Conservation (phyloP, 2,329 filamentous ascomycete species). For the Helicocarpus griseus region DNA sequence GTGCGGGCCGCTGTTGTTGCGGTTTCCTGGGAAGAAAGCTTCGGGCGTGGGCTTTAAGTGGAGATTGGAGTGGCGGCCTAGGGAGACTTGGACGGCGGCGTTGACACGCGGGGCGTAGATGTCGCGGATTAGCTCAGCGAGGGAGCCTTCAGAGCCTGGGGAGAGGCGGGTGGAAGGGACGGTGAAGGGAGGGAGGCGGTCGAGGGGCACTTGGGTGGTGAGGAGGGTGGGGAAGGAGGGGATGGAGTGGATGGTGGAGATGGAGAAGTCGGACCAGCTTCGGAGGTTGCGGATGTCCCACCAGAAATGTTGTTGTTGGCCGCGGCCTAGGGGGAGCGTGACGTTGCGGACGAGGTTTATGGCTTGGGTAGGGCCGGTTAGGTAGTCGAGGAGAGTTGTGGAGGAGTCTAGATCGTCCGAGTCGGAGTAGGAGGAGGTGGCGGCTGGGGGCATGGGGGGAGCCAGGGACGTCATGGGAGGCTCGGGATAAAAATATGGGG, state of each 20-base stretch:
- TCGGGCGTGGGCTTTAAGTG: conserved; percentile 33
- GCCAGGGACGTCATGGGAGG: background rate
- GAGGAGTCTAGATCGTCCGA: conserved; percentile 24
- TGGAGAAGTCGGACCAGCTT: conserved; percentile 71
- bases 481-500: conserved; percentile 18
- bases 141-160: conserved; percentile 67
- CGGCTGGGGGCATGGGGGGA: conserved; percentile 14
- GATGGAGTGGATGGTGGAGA: conserved; percentile 60
- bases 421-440: conserved; percentile 1
- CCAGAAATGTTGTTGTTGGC: conserved; percentile 78
- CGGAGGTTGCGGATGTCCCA: conserved; percentile 88
- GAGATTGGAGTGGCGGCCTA: conserved; percentile 51
- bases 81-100: conserved; percentile 67
- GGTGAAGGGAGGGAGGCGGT: conserved; percentile 27
- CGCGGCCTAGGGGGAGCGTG: conserved; percentile 56
- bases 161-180: conserved; percentile 45
- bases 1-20: conserved; percentile 38
- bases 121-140: conserved; percentile 64
- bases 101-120: conserved; percentile 85
- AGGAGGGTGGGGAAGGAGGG: conserved; percentile 65
- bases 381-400: conserved; percentile 67
- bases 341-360: conserved; percentile 73
- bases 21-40: conserved; percentile 25
- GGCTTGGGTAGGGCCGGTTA: conserved; percentile 70
- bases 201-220: conserved; percentile 50